Base-by-base conservation (phyloP, 768 basidiomycete species). In the Boletus pseudopeckii region DNA sequence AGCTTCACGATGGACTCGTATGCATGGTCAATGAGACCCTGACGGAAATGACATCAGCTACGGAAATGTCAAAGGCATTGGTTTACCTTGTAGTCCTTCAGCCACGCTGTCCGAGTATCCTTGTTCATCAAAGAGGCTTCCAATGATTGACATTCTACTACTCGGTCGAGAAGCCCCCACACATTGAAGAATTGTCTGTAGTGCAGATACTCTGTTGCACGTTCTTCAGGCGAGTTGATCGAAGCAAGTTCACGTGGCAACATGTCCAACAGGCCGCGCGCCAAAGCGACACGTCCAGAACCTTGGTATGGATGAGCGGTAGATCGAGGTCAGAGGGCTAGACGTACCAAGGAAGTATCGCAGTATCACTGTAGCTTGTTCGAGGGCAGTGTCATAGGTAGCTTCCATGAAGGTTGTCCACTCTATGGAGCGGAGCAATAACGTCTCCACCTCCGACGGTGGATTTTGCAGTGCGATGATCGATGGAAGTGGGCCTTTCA, bases 301-400 rank as follows among this genome's bases (percentile, higher is more conserved):
- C 80, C 92, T 92, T 57, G 30, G 14, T 9, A 39, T 9, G 17
- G 3, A 40, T 64, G 22, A 64, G 49, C 7, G 13, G 48, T 8
- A 26, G 20, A 33, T 28, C 2, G 14, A 18, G n/a, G 10, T 33
- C 33, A 45, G 18, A 34, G 38, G 10, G 11, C 1, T n/a, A 48
- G 47, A 70, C 83, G 30, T 64, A 94, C 95, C 85, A 22, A 98
- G 80, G 76, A 97, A 91, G 66, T 92, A 93, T 15, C 95, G 84
- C 52, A 93, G 66, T 54, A 97, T 88, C 38, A 89, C 86, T 53
- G 95, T 95, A 1, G 91, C 85, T 63, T 94, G 91, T 63, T 89
- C 83, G 9, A 98, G 73, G 0, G 94, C 95, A 7, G 85, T 85
- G 11, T 77, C 73, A 57, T 86, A 84, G 1, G 95, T 98, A 6